A percentile compares a stretch with the other conserved stretches of the same genome.
Conservation (phyloP, 2,329 filamentous ascomycete genomes). For the Fusarium cicatricum region DNA sequence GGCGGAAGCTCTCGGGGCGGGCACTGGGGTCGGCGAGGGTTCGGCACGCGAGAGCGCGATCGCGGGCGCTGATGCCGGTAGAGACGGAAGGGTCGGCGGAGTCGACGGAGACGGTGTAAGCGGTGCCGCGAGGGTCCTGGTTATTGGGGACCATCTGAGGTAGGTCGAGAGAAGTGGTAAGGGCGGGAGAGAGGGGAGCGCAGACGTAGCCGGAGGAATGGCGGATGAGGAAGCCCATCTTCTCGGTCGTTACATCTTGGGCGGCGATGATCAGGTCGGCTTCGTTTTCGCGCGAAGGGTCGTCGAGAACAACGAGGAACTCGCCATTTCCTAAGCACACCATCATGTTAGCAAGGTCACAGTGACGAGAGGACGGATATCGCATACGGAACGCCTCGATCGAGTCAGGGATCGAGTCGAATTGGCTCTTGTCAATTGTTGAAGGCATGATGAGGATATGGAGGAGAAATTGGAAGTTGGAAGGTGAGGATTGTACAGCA, state of each 20-base stretch:
- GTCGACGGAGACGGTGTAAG: constrained; percentile 93
- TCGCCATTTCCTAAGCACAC: constrained; percentile 72
- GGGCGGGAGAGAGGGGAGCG: constrained; percentile 77
- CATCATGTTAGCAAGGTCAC: constrained; percentile 18
- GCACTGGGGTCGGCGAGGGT: constrained; percentile 74
- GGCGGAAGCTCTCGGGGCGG: constrained; percentile 70
- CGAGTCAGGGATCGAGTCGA: constrained; percentile 71
- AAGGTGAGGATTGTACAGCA: not conserved
- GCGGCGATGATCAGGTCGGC: constrained; percentile 97
- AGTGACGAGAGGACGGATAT: not conserved
- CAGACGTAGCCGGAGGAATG: constrained; percentile 92
- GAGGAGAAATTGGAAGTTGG: constrained; percentile 5
- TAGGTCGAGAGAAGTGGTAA: constrained; percentile 76
- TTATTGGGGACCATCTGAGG: constrained; percentile 84
- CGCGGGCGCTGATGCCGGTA: constrained; percentile 90
- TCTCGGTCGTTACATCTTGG: constrained; percentile 80
- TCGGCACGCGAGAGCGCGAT: constrained; percentile 83
- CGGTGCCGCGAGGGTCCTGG: constrained; percentile 88
- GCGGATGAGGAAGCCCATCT: constrained; percentile 96
- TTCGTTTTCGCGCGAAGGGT: constrained; percentile 93
- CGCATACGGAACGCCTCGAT: constrained; percentile 70
- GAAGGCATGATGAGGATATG: constrained; percentile 55
- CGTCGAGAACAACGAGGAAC: constrained; percentile 96
- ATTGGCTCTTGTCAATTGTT: constrained; percentile 61
- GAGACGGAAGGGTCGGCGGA: constrained; percentile 75